Conservation (phyloP, 164 flowering plant species). For the Liquidambar formosana region DNA sequence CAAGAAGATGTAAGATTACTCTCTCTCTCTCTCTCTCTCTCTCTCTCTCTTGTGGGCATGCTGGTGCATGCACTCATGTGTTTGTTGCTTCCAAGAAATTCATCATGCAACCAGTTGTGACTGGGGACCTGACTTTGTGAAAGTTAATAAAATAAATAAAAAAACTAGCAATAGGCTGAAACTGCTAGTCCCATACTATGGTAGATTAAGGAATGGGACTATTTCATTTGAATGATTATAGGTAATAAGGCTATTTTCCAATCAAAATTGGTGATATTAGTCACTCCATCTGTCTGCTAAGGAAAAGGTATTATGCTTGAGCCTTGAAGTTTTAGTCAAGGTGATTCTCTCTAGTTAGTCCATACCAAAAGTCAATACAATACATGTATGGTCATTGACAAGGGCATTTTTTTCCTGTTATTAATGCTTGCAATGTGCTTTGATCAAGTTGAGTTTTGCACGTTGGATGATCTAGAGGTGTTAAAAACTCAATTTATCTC, state of each 20-base stretch:
- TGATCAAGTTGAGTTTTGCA: not conserved
- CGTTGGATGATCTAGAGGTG: not conserved
- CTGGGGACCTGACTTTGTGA: not conserved
- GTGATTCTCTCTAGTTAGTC: not conserved
- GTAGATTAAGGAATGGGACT: not conserved
- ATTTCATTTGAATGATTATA: not conserved
- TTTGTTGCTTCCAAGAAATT: too few species aligned
- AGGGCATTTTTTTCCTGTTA: not conserved
- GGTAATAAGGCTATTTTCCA: not conserved
- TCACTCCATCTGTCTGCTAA: not conserved
- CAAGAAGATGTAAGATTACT: slow-evolving; percentile 53
- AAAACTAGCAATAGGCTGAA: not conserved
- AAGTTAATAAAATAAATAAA: not conserved
- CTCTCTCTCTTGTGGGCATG: not conserved
- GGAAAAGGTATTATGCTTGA: not conserved
- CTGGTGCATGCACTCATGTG: not conserved
- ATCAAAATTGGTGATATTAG: not conserved
- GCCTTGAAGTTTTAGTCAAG: not conserved
- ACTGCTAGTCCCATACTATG: not conserved
- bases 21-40: slow-evolving; percentile 14
- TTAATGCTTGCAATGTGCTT: not conserved
- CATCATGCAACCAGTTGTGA: not conserved
- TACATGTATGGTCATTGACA: not conserved
- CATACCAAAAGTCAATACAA: not conserved
- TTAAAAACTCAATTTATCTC: not conserved